Percentiles rank a stretch among this genome's conserved stretches.
Evolutionary conservation across 2,329 filamentous ascomycete genomes (phyloP).

Genomic region (Ceratocystis alfenasii): DNA sequence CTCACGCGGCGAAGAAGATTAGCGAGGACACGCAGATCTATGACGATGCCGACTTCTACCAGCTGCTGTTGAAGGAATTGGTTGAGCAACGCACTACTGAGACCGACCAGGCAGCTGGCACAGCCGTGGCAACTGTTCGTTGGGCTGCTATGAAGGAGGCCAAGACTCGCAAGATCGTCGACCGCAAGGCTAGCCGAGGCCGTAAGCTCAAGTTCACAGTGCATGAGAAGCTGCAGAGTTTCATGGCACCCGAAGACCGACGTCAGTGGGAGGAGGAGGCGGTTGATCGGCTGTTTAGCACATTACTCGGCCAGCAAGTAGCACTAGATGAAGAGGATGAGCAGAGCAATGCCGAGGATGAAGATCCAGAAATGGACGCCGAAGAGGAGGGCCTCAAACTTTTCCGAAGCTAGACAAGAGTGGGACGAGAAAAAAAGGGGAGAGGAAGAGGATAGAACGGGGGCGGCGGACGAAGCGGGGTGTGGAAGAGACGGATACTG

Average conservation of each 20-base stretch:
- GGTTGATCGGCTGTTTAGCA: slow-evolving; percentile 64
- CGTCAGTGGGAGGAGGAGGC: slow-evolving; percentile 68
- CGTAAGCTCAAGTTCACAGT: slow-evolving; percentile 88
- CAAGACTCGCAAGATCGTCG: slow-evolving; percentile 71
- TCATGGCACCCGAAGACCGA: slow-evolving; percentile 86
- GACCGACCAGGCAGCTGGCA: slow-evolving; percentile 40
- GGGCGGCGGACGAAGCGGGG: too few relatives aligned
- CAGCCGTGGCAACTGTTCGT: slow-evolving; percentile 49
- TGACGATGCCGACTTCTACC: slow-evolving; percentile 92
- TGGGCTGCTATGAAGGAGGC: slow-evolving; percentile 58
- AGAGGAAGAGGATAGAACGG: slow-evolving; percentile 19
- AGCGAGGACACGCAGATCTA: slow-evolving; percentile 56
- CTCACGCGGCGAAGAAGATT: slow-evolving; percentile 48
- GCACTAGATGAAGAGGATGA: slow-evolving; percentile 48
- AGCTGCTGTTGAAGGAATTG: slow-evolving; percentile 80
- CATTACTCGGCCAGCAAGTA: slow-evolving; percentile 59
- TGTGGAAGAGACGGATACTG: neutral
- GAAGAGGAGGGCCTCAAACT: slow-evolving; percentile 44
- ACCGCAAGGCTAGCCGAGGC: slow-evolving; percentile 90
- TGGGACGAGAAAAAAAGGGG: slow-evolving; percentile 12
- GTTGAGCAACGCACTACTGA: slow-evolving; percentile 77
- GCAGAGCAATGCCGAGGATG: slow-evolving; percentile 40
- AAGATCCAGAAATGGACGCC: slow-evolving; percentile 38
- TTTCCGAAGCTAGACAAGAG: slow-evolving; percentile 35
- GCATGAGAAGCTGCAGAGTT: slow-evolving; percentile 94